phyloP scores from a whole-genome alignment of 2,329 filamentous ascomycete species.

The Byssochlamys sp. region DNA sequence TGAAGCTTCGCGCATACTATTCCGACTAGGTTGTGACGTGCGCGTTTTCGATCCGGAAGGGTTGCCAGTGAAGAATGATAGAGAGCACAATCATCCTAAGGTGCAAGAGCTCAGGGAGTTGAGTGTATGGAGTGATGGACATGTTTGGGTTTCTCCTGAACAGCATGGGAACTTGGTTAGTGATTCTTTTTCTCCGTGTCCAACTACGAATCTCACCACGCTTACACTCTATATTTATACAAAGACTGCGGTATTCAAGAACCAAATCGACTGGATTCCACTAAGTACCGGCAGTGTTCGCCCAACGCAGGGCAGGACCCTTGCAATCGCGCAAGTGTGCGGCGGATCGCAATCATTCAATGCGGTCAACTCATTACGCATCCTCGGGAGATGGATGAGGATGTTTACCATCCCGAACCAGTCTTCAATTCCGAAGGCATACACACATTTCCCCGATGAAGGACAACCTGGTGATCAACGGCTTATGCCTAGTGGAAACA shows the following conservation, averaged over 20 bases:
- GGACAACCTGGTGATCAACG: constrained; percentile 38
- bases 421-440: constrained; percentile 54
- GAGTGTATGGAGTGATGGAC: constrained; percentile 56
- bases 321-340: constrained; percentile 53
- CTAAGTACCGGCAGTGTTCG: constrained; percentile 52
- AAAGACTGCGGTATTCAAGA: constrained; percentile 57
- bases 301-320: constrained; percentile 56
- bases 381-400: constrained; percentile 60
- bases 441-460: constrained; percentile 51
- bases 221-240: constrained; percentile 1
- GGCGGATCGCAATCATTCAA: constrained; percentile 61
- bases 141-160: constrained; percentile 57
- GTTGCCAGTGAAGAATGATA: constrained; percentile 55
- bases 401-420: constrained; percentile 62
- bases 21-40: constrained; percentile 57
- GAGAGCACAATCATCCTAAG: constrained; percentile 48
- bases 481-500: constrained; percentile 47
- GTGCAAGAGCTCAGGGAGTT: constrained; percentile 55
- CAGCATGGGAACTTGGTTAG: constrained; percentile 55
- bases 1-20: constrained; percentile 52
- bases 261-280: constrained; percentile 63
- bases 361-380: constrained; percentile 54
- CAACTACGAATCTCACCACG: not conserved
- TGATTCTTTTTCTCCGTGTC: constrained; percentile 1
- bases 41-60: constrained; percentile 51